Percentiles rank a stretch among this genome's conserved stretches.
These are phyloP conservation scores for Alopecurus myosuroides DNA, from an alignment of 176 grass and related monocot species.

Conservation along the genomic window DNA sequence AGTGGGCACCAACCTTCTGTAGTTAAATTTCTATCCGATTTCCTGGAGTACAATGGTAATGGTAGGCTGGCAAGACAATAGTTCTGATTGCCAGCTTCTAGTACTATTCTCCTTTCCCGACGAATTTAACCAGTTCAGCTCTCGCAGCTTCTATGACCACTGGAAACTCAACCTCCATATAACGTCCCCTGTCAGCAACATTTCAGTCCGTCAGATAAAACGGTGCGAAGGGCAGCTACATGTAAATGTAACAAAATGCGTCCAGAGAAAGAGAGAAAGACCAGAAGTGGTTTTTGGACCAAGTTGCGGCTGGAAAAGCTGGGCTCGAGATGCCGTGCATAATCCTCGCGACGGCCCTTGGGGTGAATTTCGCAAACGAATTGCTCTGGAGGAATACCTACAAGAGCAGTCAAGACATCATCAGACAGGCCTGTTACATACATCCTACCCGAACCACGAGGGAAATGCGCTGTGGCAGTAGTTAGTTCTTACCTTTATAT, in stretches of 20 bases:
- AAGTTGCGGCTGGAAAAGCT: slow-evolving; percentile 69
- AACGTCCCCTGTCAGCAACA: slow-evolving; percentile 53
- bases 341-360: slow-evolving; percentile 83
- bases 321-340: slow-evolving; percentile 92
- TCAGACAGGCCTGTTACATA: neutral
- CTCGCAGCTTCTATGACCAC: slow-evolving; percentile 90
- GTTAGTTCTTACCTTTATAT: slow-evolving; percentile 66
- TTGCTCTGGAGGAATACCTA: slow-evolving; percentile 96
- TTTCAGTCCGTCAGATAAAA: neutral
- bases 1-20: neutral
- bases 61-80: neutral
- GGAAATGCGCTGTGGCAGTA: neutral
- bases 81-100: neutral
- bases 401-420: neutral
- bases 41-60: neutral
- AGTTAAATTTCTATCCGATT: neutral
- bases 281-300: slow-evolving; percentile 90
- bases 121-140: slow-evolving; percentile 72
- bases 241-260: neutral
- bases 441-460: neutral
- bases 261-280: slow-evolving; percentile 1
- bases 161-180: slow-evolving; percentile 80
- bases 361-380: slow-evolving; percentile 73
- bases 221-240: neutral
- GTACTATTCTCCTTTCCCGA: slow-evolving; percentile 49